Evolutionary conservation across 225 moss, liverwort and hornwort species (phyloP).

Genomic region (Bryoerythrophyllum caledonicum): DNA sequence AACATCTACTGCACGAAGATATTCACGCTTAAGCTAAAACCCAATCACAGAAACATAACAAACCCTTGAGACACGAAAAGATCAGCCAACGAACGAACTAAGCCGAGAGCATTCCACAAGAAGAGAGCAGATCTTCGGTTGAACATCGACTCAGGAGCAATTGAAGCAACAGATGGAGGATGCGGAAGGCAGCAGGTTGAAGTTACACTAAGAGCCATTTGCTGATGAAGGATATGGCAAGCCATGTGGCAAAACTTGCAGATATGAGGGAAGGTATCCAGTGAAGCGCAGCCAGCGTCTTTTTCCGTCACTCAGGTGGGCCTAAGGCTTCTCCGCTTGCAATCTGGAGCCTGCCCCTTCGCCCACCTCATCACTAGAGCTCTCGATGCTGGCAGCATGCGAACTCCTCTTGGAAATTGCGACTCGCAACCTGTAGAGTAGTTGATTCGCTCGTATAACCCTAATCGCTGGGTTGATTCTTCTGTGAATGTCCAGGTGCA

Average conservation of each 20-base stretch:
- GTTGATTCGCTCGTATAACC: neutral
- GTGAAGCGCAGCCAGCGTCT: neutral
- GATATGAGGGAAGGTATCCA: neutral
- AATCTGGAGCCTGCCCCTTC: conserved; percentile 7
- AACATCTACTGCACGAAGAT: neutral
- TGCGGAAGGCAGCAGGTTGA: neutral
- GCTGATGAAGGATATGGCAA: neutral
- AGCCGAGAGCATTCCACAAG: neutral
- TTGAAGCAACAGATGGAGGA: neutral
- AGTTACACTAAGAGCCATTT: neutral
- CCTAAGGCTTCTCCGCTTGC: neutral
- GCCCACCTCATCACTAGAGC: neutral
- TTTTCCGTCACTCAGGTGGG: neutral
- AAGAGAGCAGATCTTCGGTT: neutral
- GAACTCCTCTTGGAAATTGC: neutral
- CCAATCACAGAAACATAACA: no score
- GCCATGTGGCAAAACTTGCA: conserved; percentile 11
- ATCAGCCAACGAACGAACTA: neutral
- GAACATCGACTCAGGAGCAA: neutral
- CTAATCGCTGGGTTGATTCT: neutral
- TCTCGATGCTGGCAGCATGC: neutral
- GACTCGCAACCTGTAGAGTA: neutral
- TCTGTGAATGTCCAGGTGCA: conserved; percentile 12
- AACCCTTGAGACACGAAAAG: no score
- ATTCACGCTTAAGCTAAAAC: no score